Percentiles rank a stretch among this genome's conserved stretches.
Conservation (phyloP, 2,329 filamentous ascomycete genomes). For the Capronia americana region DNA sequence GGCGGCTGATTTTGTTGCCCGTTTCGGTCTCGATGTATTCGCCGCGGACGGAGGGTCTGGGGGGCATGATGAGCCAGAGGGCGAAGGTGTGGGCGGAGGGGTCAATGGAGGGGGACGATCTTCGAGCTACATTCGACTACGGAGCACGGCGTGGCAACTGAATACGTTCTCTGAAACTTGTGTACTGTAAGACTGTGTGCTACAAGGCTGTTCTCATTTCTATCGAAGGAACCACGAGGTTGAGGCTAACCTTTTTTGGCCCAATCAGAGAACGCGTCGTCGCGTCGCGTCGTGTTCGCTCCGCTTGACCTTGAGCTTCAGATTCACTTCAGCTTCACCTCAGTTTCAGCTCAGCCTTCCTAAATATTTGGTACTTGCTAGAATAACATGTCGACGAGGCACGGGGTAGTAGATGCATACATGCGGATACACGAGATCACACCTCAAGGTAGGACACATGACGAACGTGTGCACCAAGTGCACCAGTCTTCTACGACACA, state of each 20-base stretch:
- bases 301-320: too few relatives aligned
- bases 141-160: background rate
- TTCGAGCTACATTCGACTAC: too few relatives aligned
- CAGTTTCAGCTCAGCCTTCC: too few relatives aligned
- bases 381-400: too few relatives aligned
- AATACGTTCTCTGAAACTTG: background rate
- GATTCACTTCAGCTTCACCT: too few relatives aligned
- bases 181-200: background rate
- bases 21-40: conserved; percentile 99
- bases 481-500: too few relatives aligned
- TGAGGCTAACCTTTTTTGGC: background rate
- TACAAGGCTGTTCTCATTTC: too few relatives aligned
- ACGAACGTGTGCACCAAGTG: background rate
- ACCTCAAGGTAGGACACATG: background rate
- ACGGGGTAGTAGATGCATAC: background rate
- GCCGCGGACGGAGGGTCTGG: conserved; percentile 74
- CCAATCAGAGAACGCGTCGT: background rate
- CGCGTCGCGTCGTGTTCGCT: too few relatives aligned
- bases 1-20: conserved; percentile 96
- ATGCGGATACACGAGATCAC: background rate
- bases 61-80: conserved; percentile 65
- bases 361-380: too few relatives aligned
- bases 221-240: too few relatives aligned
- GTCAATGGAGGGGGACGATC: too few relatives aligned
- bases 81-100: background rate